Conservation (phyloP, 306 rosid species). For the Cotoneaster glaucophyllus region DNA sequence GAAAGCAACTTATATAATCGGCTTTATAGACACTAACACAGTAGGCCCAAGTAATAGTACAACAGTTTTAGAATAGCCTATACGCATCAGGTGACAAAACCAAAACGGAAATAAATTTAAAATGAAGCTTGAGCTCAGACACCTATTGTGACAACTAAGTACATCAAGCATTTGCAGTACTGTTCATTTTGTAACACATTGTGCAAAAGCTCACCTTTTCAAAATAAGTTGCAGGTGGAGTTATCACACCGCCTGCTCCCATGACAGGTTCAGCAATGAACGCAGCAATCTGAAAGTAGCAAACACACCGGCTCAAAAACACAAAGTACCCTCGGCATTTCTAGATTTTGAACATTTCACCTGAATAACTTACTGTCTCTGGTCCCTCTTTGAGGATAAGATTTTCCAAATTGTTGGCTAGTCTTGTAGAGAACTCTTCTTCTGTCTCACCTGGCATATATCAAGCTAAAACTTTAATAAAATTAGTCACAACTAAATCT, state of each 20-base stretch:
- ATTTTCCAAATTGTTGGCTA: conserved; percentile 77
- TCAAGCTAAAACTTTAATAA: conserved; percentile 15
- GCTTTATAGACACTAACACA: too few species aligned
- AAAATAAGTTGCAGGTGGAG: conserved; percentile 83
- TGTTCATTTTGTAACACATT: too few species aligned
- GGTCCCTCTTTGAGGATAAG: conserved; percentile 92
- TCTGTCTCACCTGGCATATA: conserved; percentile 79
- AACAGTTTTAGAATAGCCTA: too few species aligned
- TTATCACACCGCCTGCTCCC: conserved; percentile 96
- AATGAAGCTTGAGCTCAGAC: too few species aligned
- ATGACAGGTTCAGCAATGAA: conserved; percentile 96
- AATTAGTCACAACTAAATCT: conserved; percentile 6
- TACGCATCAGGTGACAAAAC: neutral
- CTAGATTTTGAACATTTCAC: conserved; percentile 1
- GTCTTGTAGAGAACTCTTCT: conserved; percentile 84
- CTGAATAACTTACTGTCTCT: conserved; percentile 54
- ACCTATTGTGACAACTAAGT: too few species aligned
- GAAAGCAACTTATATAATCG: too few species aligned
- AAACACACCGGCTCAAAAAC: neutral
- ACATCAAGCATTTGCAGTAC: too few species aligned
- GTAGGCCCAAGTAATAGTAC: too few species aligned
- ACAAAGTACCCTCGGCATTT: neutral
- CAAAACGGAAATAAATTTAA: neutral
- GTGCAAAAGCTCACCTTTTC: conserved; percentile 53
- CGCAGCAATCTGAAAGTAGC: conserved; percentile 76